These are phyloP conservation scores for Podaxis pistillaris DNA, from an alignment of 768 basidiomycete genomes.

Conservation along the genomic window DNA sequence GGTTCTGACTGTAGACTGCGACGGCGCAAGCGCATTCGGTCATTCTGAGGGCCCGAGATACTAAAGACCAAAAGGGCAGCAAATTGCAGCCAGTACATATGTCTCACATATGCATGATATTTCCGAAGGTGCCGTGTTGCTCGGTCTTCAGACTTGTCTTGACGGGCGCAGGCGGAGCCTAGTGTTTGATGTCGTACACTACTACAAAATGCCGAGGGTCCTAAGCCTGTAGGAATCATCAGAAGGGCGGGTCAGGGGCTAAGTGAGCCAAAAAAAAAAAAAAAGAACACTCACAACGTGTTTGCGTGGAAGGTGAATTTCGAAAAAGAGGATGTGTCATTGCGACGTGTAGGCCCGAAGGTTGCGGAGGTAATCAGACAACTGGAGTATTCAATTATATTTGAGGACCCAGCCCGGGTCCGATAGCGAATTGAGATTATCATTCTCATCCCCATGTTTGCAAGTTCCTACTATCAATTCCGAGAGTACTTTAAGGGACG, in stretches of 20 bases:
- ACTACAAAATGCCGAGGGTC: neutral
- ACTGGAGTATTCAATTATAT: neutral
- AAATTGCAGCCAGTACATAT: neutral
- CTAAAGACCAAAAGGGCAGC: neutral
- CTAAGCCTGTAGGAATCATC: neutral
- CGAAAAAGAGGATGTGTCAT: neutral
- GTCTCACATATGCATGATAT: neutral
- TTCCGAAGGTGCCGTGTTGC: slow-evolving; percentile 9
- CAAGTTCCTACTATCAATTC: neutral
- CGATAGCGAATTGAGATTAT: slow-evolving; percentile 1
- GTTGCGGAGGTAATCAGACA: neutral
- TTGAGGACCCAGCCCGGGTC: neutral
- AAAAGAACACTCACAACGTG: neutral
- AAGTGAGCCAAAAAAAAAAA: neutral
- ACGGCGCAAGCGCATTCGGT: neutral
- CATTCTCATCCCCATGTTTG: neutral
- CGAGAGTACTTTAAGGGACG: neutral
- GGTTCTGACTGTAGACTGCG: neutral
- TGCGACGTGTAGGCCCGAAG: neutral
- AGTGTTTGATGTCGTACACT: neutral
- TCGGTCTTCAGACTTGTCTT: neutral
- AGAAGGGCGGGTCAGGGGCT: neutral
- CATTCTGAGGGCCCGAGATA: neutral
- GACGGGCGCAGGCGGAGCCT: neutral
- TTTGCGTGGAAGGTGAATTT: too few relatives aligned